phyloP scores from a whole-genome alignment of 2,329 filamentous ascomycete species.

The Podosphaera aphanis region DNA sequence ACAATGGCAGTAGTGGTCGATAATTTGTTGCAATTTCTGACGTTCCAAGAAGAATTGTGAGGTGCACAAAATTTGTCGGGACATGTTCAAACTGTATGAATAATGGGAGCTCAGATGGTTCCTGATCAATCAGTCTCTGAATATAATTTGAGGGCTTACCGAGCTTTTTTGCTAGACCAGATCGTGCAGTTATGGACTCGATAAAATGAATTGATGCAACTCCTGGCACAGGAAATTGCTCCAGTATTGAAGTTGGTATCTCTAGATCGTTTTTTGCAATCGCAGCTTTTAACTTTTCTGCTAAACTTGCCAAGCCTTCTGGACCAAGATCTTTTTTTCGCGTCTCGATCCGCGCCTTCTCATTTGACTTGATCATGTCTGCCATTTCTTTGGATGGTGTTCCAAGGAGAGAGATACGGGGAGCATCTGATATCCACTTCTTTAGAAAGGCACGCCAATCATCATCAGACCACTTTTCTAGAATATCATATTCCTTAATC shows the following conservation, averaged over 20 bases:
- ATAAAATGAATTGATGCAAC: constrained; percentile 92
- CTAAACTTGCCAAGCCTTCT: constrained; percentile 56
- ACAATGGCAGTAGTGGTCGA: constrained; percentile 65
- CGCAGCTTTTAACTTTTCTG: constrained; percentile 54
- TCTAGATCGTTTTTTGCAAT: constrained; percentile 73
- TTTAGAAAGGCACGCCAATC: constrained; percentile 67
- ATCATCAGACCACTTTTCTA: constrained; percentile 60
- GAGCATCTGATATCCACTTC: constrained; percentile 65
- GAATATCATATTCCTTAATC: constrained; percentile 35
- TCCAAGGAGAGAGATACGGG: constrained; percentile 71
- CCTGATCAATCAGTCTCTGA: constrained; percentile 53
- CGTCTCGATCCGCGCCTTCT: constrained; percentile 53
- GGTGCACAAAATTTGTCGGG: constrained; percentile 72
- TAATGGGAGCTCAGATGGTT: constrained; percentile 40
- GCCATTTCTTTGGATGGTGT: constrained; percentile 64
- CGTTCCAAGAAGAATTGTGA: constrained; percentile 62
- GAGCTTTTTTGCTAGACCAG: constrained; percentile 50
- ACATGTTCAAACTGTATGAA: constrained; percentile 97
- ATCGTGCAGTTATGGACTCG: constrained; percentile 60
- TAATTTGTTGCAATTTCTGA: constrained; percentile 53
- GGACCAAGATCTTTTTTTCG: constrained; percentile 59
- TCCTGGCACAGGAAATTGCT: constrained; percentile 58
- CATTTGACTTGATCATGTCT: constrained; percentile 57
- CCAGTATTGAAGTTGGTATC: constrained; percentile 62
- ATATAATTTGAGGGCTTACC: constrained; percentile 44